Conservation (phyloP, 2,329 filamentous ascomycete species). For the Dryadomyces quercus-mongolicae region DNA sequence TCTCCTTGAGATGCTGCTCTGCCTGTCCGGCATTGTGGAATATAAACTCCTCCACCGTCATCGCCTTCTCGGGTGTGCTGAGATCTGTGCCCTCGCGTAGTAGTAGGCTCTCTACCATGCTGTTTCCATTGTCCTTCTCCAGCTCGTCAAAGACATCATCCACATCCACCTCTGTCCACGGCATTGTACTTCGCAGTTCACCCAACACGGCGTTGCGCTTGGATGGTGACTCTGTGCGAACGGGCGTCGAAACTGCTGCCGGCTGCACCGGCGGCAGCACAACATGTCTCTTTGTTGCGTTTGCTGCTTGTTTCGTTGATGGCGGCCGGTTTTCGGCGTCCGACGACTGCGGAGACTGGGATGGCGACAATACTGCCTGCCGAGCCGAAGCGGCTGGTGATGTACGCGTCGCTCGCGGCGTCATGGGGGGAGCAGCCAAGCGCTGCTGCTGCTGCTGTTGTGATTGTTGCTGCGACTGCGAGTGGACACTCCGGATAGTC, state of each 20-base stretch:
- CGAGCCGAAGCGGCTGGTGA: constrained; percentile 36
- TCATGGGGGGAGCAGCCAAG: constrained; percentile 20
- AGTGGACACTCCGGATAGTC: constrained; percentile 2
- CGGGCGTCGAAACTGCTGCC: constrained; percentile 26
- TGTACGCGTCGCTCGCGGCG: constrained; percentile 25
- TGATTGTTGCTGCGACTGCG: constrained; percentile 7
- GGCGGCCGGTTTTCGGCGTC: constrained; percentile 73
- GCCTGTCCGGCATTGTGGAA: constrained; percentile 66
- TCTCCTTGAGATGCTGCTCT: constrained; percentile 64
- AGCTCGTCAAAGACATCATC: constrained; percentile 49
- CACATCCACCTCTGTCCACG: constrained; percentile 67
- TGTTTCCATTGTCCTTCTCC: constrained; percentile 38
- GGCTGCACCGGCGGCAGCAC: constrained; percentile 27
- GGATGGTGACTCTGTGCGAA: constrained; percentile 42
- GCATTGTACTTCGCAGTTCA: constrained; percentile 41
- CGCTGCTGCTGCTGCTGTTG: constrained; percentile 6
- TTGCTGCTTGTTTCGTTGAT: constrained; percentile 46
- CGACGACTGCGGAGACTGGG: constrained; percentile 61
- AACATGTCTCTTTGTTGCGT: constrained; percentile 30
- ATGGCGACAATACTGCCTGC: constrained; percentile 46
- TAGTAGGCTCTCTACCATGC: constrained; percentile 34
- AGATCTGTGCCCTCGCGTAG: constrained; percentile 48
- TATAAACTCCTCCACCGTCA: constrained; percentile 95
- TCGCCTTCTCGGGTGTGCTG: constrained; percentile 65
- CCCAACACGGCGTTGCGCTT: constrained; percentile 42